Conservation (phyloP, 768 basidiomycete species). For the Termitomyces sp. region DNA sequence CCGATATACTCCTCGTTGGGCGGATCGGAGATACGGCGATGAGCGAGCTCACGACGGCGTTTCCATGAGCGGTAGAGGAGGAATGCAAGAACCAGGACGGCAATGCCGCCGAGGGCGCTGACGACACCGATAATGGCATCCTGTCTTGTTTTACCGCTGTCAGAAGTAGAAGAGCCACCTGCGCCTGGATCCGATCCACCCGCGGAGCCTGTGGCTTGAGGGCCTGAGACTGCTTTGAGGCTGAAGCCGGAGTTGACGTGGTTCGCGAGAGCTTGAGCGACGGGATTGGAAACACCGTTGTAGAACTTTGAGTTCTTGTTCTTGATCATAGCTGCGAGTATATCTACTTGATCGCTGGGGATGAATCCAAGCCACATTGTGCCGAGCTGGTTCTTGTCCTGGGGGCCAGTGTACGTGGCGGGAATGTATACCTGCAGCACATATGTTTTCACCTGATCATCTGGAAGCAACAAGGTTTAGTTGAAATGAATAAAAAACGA, state of each 20-base stretch:
- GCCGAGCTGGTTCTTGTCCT: conserved; percentile 44
- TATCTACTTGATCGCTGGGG: conserved; percentile 44
- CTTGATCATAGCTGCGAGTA: conserved; percentile 62
- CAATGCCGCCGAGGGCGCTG: conserved; percentile 72
- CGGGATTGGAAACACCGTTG: conserved; percentile 34
- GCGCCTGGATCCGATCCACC: conserved; percentile 20
- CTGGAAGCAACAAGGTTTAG: conserved; percentile 15
- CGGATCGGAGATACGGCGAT: conserved; percentile 65
- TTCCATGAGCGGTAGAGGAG: conserved; percentile 67
- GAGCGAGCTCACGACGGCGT: conserved; percentile 61
- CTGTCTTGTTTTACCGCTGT: conserved; percentile 46
- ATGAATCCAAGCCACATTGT: conserved; percentile 76
- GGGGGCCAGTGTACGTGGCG: conserved; percentile 38
- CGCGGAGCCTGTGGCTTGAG: conserved; percentile 13
- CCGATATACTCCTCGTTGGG: conserved; percentile 31
- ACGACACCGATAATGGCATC: conserved; percentile 93
- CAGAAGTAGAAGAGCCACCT: conserved; percentile 24
- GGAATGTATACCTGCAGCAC: conserved; percentile 73
- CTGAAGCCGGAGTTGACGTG: conserved; percentile 69
- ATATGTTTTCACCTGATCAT: conserved; percentile 32
- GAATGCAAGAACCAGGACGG: conserved; percentile 64
- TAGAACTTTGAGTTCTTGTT: conserved; percentile 61
- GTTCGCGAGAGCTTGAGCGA: conserved; percentile 52
- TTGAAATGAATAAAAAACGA: background rate
- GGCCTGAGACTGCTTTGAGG: conserved; percentile 41